Percentiles rank a stretch among this genome's conserved stretches.
Evolutionary conservation across 2,329 filamentous ascomycete genomes (phyloP).

Genomic region (Penicillium corylophilum): DNA sequence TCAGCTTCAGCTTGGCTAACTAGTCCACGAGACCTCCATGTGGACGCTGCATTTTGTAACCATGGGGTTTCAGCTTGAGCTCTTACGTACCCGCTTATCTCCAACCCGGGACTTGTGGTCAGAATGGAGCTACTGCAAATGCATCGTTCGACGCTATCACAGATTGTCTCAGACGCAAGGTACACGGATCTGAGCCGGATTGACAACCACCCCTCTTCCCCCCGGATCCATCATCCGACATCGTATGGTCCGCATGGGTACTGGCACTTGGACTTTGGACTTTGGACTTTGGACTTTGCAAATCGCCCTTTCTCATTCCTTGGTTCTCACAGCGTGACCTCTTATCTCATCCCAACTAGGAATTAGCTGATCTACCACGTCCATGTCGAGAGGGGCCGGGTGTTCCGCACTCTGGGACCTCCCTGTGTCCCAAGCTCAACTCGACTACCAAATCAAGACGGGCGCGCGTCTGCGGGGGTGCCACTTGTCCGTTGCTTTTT

Average conservation of each 20-base stretch:
- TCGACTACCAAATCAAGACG: background rate
- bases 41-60: constrained; percentile 5
- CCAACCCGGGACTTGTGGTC: constrained; percentile 4
- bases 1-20: background rate
- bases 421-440: constrained; percentile 9
- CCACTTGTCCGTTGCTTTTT: constrained; percentile 10
- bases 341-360: constrained; percentile 1
- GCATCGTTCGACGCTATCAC: constrained; percentile 15
- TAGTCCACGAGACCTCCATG: constrained; percentile 26
- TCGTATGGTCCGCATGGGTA: constrained; percentile 7
- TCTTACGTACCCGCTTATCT: constrained; percentile 1
- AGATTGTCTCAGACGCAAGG: constrained; percentile 18
- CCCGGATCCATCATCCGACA: constrained; percentile 10
- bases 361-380: background rate
- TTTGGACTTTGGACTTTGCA: background rate
- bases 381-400: background rate
- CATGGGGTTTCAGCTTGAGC: background rate
- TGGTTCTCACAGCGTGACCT: constrained; percentile 1
- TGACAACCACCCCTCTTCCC: too few species aligned
- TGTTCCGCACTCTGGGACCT: background rate
- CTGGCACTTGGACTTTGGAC: too few species aligned
- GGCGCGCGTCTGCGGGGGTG: constrained; percentile 15
- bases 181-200: constrained; percentile 13
- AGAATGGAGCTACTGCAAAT: constrained; percentile 8
- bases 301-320: background rate